Conservation (phyloP, 495 filamentous ascomycete species). For the Podospora anserina region DNA sequence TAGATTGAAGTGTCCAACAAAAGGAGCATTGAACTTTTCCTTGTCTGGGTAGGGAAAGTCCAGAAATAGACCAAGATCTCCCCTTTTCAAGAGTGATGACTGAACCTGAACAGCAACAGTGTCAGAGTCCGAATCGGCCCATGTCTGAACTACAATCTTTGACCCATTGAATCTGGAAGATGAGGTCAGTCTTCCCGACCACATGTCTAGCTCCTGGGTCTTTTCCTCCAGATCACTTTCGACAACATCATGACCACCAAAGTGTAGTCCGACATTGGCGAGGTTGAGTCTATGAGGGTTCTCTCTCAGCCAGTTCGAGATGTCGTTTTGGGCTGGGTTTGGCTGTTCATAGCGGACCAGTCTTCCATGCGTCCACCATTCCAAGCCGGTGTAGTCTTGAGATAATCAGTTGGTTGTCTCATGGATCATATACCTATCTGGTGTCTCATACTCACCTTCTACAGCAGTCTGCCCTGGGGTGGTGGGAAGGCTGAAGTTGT, state of each 20-base stretch:
- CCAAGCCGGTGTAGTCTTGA: constrained; percentile 43
- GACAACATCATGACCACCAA: constrained; percentile 38
- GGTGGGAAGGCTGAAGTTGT: constrained; percentile 54
- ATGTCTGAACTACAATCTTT: constrained; percentile 43
- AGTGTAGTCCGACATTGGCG: constrained; percentile 46
- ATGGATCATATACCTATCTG: neutral
- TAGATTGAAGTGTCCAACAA: constrained; percentile 48
- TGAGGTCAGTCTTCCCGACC: constrained; percentile 46
- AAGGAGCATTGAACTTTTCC: constrained; percentile 48
- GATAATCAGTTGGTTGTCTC: neutral
- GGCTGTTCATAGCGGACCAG: constrained; percentile 52
- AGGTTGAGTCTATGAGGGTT: constrained; percentile 54
- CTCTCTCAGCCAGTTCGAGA: constrained; percentile 52
- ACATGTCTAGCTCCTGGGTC: constrained; percentile 48
- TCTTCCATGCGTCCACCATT: constrained; percentile 56
- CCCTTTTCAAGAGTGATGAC: constrained; percentile 37
- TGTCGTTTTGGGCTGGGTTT: constrained; percentile 49
- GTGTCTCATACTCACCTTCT: constrained; percentile 26
- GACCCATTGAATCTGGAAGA: constrained; percentile 43
- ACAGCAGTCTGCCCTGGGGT: constrained; percentile 39
- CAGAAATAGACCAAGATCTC: constrained; percentile 45
- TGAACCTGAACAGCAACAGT: constrained; percentile 45
- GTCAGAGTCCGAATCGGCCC: constrained; percentile 46
- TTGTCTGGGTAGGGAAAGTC: constrained; percentile 50
- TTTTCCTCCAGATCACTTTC: constrained; percentile 40